Conservation (phyloP, 2,329 filamentous ascomycete species). For the Aspergillus latus region DNA sequence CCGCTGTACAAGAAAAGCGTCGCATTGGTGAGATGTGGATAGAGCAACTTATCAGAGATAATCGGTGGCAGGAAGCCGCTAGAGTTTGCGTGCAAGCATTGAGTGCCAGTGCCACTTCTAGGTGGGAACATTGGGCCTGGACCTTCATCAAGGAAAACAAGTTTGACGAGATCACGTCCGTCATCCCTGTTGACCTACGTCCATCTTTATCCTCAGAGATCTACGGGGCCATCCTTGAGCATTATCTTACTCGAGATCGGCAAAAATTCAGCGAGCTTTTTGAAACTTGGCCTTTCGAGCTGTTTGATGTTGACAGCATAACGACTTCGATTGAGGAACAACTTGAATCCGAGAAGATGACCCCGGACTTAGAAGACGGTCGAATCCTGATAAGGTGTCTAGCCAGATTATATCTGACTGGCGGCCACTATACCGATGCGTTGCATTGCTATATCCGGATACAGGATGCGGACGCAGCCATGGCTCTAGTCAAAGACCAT, state of each 20-base stretch:
- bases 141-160: conserved; percentile 81
- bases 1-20: conserved; percentile 81
- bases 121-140: conserved; percentile 97
- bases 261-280: conserved; percentile 74
- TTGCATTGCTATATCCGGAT: conserved; percentile 84
- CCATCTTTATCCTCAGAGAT: conserved; percentile 77
- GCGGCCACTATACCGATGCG: conserved; percentile 78
- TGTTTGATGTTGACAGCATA: conserved; percentile 77
- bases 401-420: conserved; percentile 79
- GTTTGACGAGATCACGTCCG: conserved; percentile 84
- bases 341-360: conserved; percentile 71
- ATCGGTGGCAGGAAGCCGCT: conserved; percentile 76
- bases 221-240: conserved; percentile 84
- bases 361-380: conserved; percentile 83
- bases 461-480: conserved; percentile 86
- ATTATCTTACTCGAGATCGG: conserved; percentile 81
- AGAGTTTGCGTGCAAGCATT: conserved; percentile 80
- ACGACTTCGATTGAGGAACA: conserved; percentile 79
- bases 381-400: conserved; percentile 82
- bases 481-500: conserved; percentile 80
- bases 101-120: conserved; percentile 68
- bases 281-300: conserved; percentile 77
- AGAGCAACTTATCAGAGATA: conserved; percentile 72
- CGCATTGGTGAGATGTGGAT: conserved; percentile 93
- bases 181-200: conserved; percentile 75